Conservation (phyloP, 202 grass and related monocot genomes). For the Panicum virgatum region DNA sequence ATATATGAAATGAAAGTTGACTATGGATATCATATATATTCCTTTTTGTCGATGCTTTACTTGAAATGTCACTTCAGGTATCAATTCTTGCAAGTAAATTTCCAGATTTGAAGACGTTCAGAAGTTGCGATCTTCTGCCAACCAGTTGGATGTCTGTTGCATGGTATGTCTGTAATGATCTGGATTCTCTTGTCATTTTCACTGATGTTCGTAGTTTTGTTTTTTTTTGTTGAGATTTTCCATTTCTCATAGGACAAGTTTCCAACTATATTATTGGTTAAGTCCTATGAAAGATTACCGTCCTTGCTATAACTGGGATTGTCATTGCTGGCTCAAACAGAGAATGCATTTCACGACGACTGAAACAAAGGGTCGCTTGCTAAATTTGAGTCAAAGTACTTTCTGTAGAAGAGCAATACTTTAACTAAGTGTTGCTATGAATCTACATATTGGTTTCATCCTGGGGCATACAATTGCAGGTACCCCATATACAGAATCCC, state of each 20-base stretch:
- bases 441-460: constrained; percentile 34
- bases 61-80: constrained; percentile 55
- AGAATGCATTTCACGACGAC: neutral
- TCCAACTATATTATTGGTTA: neutral
- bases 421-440: constrained; percentile 4
- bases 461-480: constrained; percentile 55
- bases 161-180: constrained; percentile 60
- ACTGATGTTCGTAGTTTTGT: neutral
- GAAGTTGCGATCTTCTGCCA: constrained; percentile 77
- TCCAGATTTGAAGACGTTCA: constrained; percentile 76
- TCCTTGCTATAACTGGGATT: neutral
- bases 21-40: neutral
- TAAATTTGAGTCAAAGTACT: constrained; percentile 20
- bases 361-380: constrained; percentile 12
- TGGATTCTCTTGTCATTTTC: constrained; percentile 6
- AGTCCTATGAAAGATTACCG: neutral
- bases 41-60: constrained; percentile 23
- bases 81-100: constrained; percentile 79
- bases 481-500: constrained; percentile 95
- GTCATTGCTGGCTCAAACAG: constrained; percentile 1
- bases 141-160: constrained; percentile 96
- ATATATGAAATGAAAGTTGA: neutral
- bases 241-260: neutral
- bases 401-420: constrained; percentile 31
- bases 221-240: constrained; percentile 16